Conservation (phyloP, 2,329 filamentous ascomycete species). For the Mycogone perniciosa region DNA sequence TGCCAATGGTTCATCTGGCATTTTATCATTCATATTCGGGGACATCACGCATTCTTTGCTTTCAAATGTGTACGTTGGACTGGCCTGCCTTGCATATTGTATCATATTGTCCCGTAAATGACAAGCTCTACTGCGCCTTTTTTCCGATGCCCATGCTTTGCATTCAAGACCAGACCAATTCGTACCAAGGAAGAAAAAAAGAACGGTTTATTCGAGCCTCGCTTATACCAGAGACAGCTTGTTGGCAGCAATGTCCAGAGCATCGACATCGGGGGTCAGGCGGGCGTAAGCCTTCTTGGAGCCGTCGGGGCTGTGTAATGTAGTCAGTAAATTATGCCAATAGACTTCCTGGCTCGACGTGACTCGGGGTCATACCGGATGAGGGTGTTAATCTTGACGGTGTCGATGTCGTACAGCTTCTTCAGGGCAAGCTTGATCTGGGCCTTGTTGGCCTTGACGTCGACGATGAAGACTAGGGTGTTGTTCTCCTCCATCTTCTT, state of each 20-base stretch:
- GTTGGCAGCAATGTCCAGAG: conserved; percentile 97
- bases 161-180: conserved; percentile 35
- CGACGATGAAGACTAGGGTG: conserved; percentile 96
- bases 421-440: conserved; percentile 98
- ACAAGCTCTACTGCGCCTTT: conserved; percentile 30
- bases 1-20: too few species aligned
- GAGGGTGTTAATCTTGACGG: conserved; percentile 98
- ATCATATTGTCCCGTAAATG: conserved; percentile 30
- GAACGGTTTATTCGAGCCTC: conserved; percentile 6
- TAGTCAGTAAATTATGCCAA: neutral
- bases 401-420: conserved; percentile 99
- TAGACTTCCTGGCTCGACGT: neutral
- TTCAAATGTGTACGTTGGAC: neutral
- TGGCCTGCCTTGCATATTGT: conserved; percentile 16
- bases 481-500: conserved; percentile 99
- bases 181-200: conserved; percentile 29
- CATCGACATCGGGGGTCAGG: conserved; percentile 93
- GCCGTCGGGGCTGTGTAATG: conserved; percentile 70
- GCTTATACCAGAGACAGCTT: conserved; percentile 95
- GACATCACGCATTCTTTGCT: neutral
- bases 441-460: conserved; percentile 98
- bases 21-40: too few species aligned
- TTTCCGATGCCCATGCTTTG: conserved; percentile 32
- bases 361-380: conserved; percentile 62
- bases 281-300: conserved; percentile 98